These are phyloP conservation scores for Colletotrichum chlorophyti DNA, from an alignment of 2,329 filamentous ascomycete species.

Conservation along the genomic window DNA sequence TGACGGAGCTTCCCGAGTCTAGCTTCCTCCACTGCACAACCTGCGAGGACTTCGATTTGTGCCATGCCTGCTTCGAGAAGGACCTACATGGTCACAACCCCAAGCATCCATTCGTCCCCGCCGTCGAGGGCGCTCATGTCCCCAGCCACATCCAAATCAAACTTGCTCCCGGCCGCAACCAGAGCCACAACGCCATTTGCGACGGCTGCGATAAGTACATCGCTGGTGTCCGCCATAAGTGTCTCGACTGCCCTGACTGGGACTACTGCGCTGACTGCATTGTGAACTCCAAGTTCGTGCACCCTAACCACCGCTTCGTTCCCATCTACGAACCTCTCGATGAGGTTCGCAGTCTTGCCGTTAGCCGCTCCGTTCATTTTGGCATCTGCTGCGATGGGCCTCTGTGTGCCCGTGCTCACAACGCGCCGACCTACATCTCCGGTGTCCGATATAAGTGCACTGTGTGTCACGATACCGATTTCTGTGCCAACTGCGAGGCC, in stretches of 20 bases:
- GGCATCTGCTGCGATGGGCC: conserved; percentile 97
- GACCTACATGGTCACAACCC: conserved; percentile 91
- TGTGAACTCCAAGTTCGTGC: conserved; percentile 68
- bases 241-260: conserved; percentile 95
- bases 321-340: conserved; percentile 79
- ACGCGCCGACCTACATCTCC: conserved; percentile 71
- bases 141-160: conserved; percentile 68
- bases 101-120: conserved; percentile 78
- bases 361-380: conserved; percentile 65
- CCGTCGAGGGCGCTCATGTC: conserved; percentile 67
- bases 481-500: conserved; percentile 93
- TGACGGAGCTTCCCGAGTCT: conserved; percentile 73
- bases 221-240: conserved; percentile 92
- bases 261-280: conserved; percentile 88
- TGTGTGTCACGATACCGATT: conserved; percentile 92
- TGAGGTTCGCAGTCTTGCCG: conserved; percentile 44
- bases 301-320: conserved; percentile 87
- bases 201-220: conserved; percentile 94
- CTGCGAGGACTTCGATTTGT: conserved; percentile 93
- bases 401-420: conserved; percentile 70
- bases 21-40: conserved; percentile 84
- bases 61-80: conserved; percentile 78
- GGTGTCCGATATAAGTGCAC: conserved; percentile 97
- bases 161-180: conserved; percentile 80
- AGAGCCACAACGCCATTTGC: conserved; percentile 86